Percentiles rank a stretch among this genome's conserved stretches.
phyloP scores from a whole-genome alignment of 768 basidiomycete species.

The Rhizopogon vinicolor region DNA sequence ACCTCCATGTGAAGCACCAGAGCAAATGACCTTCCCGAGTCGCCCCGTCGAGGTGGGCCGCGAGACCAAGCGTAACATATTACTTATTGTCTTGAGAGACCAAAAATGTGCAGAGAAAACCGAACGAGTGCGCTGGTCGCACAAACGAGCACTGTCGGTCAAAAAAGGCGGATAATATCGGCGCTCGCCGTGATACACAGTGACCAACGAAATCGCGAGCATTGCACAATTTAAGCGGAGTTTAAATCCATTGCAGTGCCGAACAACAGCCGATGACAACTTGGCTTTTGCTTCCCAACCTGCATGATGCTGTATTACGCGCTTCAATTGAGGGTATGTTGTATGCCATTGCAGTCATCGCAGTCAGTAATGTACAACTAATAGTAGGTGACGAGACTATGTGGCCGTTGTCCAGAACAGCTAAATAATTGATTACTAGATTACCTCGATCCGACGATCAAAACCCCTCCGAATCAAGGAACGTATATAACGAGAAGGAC shows the following conservation, averaged over 20 bases:
- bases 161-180: conserved; percentile 11
- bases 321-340: not conserved
- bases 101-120: conserved; percentile 16
- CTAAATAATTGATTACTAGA: not conserved
- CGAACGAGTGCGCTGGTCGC: conserved; percentile 11
- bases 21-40: conserved; percentile 58
- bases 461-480: conserved; percentile 32
- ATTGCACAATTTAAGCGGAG: conserved; percentile 19
- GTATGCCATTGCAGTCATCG: not conserved
- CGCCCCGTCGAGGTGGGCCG: conserved; percentile 63
- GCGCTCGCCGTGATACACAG: conserved; percentile 41
- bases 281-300: not conserved
- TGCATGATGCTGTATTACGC: too few species aligned
- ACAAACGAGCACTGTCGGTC: conserved; percentile 11
- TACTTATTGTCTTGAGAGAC: conserved; percentile 14
- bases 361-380: not conserved
- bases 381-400: not conserved
- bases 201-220: conserved; percentile 23
- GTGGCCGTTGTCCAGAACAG: not conserved
- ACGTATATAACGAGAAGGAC: conserved; percentile 69
- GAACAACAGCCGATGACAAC: not conserved
- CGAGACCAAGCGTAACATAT: conserved; percentile 70
- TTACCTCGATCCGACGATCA: not conserved
- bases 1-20: conserved; percentile 34
- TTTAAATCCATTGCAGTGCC: conserved; percentile 3